Evolutionary conservation across 2,329 filamentous ascomycete species (phyloP), one percentile per base, ranked within the genome.

Genomic region (Xylaria sp.): DNA sequence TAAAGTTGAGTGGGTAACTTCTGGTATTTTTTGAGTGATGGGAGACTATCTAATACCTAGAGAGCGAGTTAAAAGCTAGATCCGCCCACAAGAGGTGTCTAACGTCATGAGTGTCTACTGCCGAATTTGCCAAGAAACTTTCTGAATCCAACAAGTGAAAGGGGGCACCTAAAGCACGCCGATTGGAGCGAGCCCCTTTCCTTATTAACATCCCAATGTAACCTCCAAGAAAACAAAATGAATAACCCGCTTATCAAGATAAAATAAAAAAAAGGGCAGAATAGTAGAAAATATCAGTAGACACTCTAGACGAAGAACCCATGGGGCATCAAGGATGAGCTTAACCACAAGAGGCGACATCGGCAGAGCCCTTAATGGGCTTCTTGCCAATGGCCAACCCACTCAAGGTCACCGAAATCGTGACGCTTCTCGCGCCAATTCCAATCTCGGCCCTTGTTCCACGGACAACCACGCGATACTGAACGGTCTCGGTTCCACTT

Each of bases 301-400:
- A 73, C 68, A 74, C 69, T 69, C 70, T 67, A 69, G 57, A 71
- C 63, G 68, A 64, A 69, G 59, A 69, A 67, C 69, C 69, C 62
- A 49, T 67, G 60, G 40, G 58, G 55, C 52, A 67, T 71, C 65
- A 61, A 73, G 65, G 64, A 73, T 73, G 77, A 78, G 78, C 79
- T 75, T 77, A 85, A 85, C 84, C 80, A 88, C 85, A 87, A 88
- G 84, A 87, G 86, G 77, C 82, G 75, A 76, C 72, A 77, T 67
- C 62, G 67, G 71, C 58, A 73, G 33, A 67, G 67, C 66, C 49
- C 66, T 63, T 67, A 80, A 68, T 78, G 76, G 73, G 77, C 78
- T 70, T 88, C 88, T 78, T 91, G 88, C 88, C 92, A 96, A 80
- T 91, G 92, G 83, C 93, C 93, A 88, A 97, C 92, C 89, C 94